phyloP scores from a whole-genome alignment of 2,329 filamentous ascomycete species.

The Colletotrichum acutatum region DNA sequence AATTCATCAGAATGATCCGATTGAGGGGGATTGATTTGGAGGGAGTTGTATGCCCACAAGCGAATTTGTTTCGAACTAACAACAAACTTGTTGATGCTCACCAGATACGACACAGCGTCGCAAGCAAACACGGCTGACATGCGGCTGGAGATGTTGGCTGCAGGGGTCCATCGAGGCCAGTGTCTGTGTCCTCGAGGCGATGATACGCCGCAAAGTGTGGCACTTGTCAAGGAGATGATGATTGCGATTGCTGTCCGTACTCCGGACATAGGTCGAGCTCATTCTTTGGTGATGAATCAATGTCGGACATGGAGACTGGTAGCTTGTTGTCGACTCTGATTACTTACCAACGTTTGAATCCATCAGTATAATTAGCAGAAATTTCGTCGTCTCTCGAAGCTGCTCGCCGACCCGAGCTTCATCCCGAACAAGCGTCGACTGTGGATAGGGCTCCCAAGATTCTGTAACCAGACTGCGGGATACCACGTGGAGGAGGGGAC shows the following conservation, averaged over 20 bases:
- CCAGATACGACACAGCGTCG: neutral
- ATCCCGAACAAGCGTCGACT: neutral
- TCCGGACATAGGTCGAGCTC: no score
- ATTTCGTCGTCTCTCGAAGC: neutral
- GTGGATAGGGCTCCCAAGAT: conserved; percentile 9
- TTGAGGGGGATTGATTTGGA: neutral
- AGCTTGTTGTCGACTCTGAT: neutral
- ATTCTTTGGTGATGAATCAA: neutral
- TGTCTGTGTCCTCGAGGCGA: neutral
- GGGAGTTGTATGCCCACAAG: neutral
- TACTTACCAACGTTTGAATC: neutral
- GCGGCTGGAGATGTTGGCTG: neutral
- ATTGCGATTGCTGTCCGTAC: neutral
- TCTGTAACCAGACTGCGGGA: conserved; percentile 18
- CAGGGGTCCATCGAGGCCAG: neutral
- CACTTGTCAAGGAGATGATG: neutral
- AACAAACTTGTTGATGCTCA: conserved; percentile 2
- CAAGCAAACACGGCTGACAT: neutral
- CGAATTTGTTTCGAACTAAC: conserved; percentile 1
- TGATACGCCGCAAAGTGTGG: neutral
- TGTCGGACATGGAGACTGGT: neutral
- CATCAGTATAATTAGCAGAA: neutral
- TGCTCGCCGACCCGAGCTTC: neutral
- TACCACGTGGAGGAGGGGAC: conserved; percentile 30
- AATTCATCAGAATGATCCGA: neutral